A percentile compares a stretch with the other conserved stretches of the same genome.
Conservation (phyloP, 345 rosid species). For the Syzygium aromaticum region DNA sequence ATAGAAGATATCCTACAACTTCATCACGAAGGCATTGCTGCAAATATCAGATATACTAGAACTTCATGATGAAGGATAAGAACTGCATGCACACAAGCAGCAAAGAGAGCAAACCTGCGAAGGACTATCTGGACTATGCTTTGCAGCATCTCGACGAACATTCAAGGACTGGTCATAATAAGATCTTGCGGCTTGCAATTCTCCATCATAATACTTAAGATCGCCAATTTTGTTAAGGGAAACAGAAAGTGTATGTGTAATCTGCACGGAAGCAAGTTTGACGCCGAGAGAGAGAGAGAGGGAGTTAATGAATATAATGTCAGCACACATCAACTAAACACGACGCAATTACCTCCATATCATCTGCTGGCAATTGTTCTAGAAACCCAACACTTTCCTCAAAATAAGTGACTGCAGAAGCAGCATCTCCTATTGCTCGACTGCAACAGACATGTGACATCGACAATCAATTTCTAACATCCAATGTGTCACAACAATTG, state of each 20-base stretch:
- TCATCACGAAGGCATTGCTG: background rate
- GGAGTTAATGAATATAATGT: background rate
- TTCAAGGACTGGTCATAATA: conserved; percentile 63
- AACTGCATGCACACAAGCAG: background rate
- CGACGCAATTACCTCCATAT: conserved; percentile 54
- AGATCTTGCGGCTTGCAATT: conserved; percentile 74
- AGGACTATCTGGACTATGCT: conserved; percentile 39
- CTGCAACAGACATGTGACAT: conserved; percentile 28
- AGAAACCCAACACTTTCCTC: conserved; percentile 90
- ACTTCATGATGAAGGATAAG: background rate
- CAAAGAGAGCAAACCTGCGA: conserved; percentile 55
- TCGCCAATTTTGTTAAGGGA: conserved; percentile 96
- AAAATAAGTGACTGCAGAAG: conserved; percentile 63
- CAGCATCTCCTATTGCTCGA: conserved; percentile 82
- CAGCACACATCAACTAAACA: background rate
- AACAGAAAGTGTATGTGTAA: conserved; percentile 85
- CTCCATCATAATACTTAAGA: conserved; percentile 82
- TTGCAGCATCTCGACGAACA: conserved; percentile 73
- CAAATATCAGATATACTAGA: background rate
- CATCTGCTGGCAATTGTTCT: conserved; percentile 55
- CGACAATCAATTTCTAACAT: background rate
- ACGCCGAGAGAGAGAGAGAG: background rate
- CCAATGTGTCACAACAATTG: background rate
- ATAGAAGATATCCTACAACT: background rate
- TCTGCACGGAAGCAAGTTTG: conserved; percentile 26